Conservation (phyloP, 129 eudicot genomes). For the Apium graveolens region DNA sequence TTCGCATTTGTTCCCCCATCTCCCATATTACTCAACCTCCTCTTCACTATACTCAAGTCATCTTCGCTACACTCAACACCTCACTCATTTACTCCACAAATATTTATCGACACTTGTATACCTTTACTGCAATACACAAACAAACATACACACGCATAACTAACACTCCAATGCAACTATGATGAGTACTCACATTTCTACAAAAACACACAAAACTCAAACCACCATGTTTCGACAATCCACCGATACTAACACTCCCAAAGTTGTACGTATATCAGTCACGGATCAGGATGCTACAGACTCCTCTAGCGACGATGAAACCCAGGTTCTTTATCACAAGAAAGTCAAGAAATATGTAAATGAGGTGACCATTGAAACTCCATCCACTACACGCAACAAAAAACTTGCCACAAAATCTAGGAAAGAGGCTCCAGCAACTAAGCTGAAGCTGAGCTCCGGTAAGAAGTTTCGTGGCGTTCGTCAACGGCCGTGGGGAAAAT, state of each 20-base stretch:
- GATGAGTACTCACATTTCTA: not conserved
- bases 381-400: conserved; percentile 11
- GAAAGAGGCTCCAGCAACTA: conserved; percentile 16
- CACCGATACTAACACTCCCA: conserved; percentile 11
- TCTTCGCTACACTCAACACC: too few species aligned
- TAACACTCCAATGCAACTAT: not conserved
- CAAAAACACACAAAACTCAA: conserved; percentile 25
- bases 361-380: conserved; percentile 44
- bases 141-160: conserved; percentile 24
- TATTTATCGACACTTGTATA: not conserved
- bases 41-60: not conserved
- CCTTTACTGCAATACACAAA: too few species aligned
- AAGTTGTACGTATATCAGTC: conserved; percentile 62
- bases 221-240: conserved; percentile 23
- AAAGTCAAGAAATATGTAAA: conserved; percentile 53
- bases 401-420: conserved; percentile 4
- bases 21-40: not conserved
- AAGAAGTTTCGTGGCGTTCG: conserved; percentile 89
- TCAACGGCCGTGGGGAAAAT: conserved; percentile 96
- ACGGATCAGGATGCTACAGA: conserved; percentile 91
- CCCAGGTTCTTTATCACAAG: conserved; percentile 1
- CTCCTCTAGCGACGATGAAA: conserved; percentile 73
- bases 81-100: not conserved
- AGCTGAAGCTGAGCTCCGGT: conserved; percentile 21
- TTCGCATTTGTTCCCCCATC: not conserved